phyloP scores from a whole-genome alignment of 2,329 filamentous ascomycete species.

The Aspergillus sp. region DNA sequence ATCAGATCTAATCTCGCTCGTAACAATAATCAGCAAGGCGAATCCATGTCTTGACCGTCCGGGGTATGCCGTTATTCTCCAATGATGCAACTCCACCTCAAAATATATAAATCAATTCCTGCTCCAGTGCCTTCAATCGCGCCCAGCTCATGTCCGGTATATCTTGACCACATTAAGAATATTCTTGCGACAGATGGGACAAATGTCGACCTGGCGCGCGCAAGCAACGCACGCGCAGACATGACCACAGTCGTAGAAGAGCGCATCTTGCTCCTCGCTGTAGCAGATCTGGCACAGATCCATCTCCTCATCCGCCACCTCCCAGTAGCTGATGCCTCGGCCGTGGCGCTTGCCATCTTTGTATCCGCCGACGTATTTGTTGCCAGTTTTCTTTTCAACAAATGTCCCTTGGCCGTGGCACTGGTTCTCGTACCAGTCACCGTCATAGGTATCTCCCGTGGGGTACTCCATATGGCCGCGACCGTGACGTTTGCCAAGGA shows the following conservation, averaged over 20 bases:
- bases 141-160: conserved; percentile 37
- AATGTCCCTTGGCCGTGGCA: conserved; percentile 58
- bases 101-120: conserved; percentile 8
- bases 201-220: conserved; percentile 57
- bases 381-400: conserved; percentile 56
- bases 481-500: conserved; percentile 53
- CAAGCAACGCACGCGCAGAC: conserved; percentile 62
- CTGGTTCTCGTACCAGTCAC: conserved; percentile 46
- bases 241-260: conserved; percentile 64
- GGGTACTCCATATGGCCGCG: conserved; percentile 59
- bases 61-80: conserved; percentile 20
- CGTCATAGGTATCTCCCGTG: conserved; percentile 50
- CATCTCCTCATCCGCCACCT: conserved; percentile 61
- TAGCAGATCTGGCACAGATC: conserved; percentile 63
- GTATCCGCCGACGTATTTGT: conserved; percentile 62
- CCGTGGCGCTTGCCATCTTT: conserved; percentile 60
- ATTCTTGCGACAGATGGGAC: conserved; percentile 60
- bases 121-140: background rate
- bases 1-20: background rate
- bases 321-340: conserved; percentile 62
- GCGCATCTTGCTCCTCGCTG: conserved; percentile 57
- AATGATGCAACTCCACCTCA: conserved; percentile 7
- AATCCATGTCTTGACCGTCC: conserved; percentile 5
- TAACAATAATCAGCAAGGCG: background rate
- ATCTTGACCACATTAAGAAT: conserved; percentile 60